Percentiles rank a stretch among this genome's conserved stretches.
Evolutionary conservation across 2,329 filamentous ascomycete species (phyloP).

Genomic region (Hypomyces perniciosus): DNA sequence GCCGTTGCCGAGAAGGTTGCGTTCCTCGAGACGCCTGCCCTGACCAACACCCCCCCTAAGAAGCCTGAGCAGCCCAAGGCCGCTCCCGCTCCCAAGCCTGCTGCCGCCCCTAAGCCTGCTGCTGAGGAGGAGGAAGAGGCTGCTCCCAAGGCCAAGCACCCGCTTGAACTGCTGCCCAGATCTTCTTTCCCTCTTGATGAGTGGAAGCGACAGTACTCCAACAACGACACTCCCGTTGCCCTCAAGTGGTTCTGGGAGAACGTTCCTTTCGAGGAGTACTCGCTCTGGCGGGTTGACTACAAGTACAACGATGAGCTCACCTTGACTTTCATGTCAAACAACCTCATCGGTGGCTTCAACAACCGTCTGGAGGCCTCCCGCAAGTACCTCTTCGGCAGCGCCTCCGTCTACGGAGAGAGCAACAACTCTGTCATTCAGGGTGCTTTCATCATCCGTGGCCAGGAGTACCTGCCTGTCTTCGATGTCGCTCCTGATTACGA

Average conservation of each 20-base stretch:
- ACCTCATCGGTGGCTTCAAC: slow-evolving; percentile 98
- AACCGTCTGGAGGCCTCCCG: slow-evolving; percentile 92
- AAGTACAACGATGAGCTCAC: slow-evolving; percentile 99
- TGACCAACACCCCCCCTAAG: slow-evolving; percentile 64
- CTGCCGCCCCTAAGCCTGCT: slow-evolving; percentile 30
- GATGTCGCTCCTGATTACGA: slow-evolving; percentile 96
- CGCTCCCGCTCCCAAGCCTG: slow-evolving; percentile 56
- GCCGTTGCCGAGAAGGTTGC: slow-evolving; percentile 68
- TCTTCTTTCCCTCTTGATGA: slow-evolving; percentile 83
- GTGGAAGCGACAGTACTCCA: slow-evolving; percentile 99
- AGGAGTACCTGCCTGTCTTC: slow-evolving; percentile 80
- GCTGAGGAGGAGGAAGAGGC: slow-evolving; percentile 30
- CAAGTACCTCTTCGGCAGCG: slow-evolving; percentile 94
- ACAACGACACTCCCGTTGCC: slow-evolving; percentile 78
- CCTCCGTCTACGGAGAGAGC: slow-evolving; percentile 81
- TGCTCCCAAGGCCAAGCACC: slow-evolving; percentile 90
- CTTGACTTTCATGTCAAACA: slow-evolving; percentile 97
- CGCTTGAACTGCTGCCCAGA: slow-evolving; percentile 76
- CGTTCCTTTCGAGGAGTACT: slow-evolving; percentile 90
- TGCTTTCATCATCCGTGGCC: slow-evolving; percentile 90
- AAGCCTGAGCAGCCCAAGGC: slow-evolving; percentile 67
- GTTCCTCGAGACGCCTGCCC: slow-evolving; percentile 78
- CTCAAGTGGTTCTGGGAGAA: slow-evolving; percentile 99
- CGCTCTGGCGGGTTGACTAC: slow-evolving; percentile 89
- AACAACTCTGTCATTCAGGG: slow-evolving; percentile 89